Conservation (phyloP, 140 eudicot species). For the Oenanthe javanica region DNA sequence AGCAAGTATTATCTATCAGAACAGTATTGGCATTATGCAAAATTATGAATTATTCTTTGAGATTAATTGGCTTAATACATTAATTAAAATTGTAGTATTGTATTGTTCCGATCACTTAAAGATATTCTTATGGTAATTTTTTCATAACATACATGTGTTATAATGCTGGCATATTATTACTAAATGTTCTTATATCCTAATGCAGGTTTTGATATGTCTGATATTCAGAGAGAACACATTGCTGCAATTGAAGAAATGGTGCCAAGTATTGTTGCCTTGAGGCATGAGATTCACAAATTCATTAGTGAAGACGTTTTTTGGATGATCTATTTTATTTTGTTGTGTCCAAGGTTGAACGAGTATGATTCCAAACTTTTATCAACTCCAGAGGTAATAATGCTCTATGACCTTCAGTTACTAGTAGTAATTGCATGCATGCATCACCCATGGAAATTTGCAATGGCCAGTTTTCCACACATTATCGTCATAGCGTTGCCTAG, state of each 20-base stretch:
- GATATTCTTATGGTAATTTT: neutral
- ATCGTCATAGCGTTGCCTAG: neutral
- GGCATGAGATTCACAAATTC: slow-evolving; percentile 31
- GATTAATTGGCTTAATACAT: neutral
- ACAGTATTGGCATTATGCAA: neutral
- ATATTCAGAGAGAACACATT: slow-evolving; percentile 56
- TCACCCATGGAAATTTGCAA: neutral
- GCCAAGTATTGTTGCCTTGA: slow-evolving; percentile 47
- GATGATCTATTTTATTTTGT: slow-evolving; percentile 63
- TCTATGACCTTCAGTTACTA: slow-evolving; percentile 17
- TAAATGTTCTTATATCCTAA: slow-evolving; percentile 13
- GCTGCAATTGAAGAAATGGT: slow-evolving; percentile 45
- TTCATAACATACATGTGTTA: neutral
- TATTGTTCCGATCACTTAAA: neutral
- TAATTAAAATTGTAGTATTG: neutral
- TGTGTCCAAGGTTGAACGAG: slow-evolving; percentile 62
- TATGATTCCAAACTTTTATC: slow-evolving; percentile 39
- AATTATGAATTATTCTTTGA: neutral
- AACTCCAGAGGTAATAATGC: slow-evolving; percentile 51
- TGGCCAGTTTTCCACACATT: neutral
- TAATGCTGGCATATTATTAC: neutral
- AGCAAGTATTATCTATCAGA: too few species aligned
- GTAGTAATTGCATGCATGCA: neutral
- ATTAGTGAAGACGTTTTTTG: slow-evolving; percentile 53
- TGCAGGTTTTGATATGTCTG: slow-evolving; percentile 58